Percentiles rank a stretch among this genome's conserved stretches.
Conservation (phyloP, 2,329 filamentous ascomycete species). For the Boeremia exigua region DNA sequence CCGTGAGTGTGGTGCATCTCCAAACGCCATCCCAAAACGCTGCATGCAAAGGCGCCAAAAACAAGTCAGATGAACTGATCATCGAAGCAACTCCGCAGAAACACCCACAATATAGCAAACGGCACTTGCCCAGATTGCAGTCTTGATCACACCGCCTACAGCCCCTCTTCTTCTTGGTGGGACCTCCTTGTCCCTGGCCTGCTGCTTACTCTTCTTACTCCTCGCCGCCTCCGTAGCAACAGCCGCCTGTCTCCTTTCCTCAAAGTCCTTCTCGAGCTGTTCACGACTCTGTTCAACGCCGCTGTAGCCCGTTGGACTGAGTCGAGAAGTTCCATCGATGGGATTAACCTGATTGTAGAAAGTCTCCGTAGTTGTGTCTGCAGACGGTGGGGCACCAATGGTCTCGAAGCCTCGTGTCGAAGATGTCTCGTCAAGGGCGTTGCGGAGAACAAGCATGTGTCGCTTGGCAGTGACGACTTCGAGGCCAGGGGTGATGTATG, state of each 20-base stretch:
- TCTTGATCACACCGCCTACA: conserved; percentile 35
- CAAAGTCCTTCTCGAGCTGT: conserved; percentile 30
- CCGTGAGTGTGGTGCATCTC: conserved; percentile 4
- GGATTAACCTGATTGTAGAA: conserved; percentile 34
- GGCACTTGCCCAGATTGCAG: conserved; percentile 37
- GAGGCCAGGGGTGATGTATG: conserved; percentile 32
- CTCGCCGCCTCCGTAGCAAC: conserved; percentile 6
- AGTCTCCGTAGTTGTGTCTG: not conserved
- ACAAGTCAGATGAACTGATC: not conserved
- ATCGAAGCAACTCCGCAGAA: conserved; percentile 30
- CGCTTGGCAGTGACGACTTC: conserved; percentile 38
- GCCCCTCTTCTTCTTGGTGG: conserved; percentile 19
- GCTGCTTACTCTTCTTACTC: conserved; percentile 8
- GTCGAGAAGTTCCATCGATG: conserved; percentile 43
- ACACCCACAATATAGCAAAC: conserved; percentile 44
- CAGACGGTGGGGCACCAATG: not conserved
- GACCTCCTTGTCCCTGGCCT: not conserved
- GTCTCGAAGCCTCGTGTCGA: conserved; percentile 19
- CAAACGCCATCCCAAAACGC: not conserved
- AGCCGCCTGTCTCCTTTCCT: conserved; percentile 32
- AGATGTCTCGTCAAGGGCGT: conserved; percentile 13
- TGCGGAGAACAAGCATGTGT: conserved; percentile 42
- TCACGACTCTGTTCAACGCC: conserved; percentile 32
- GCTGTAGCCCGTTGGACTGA: conserved; percentile 43
- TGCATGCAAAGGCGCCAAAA: not conserved